Evolutionary conservation across 768 basidiomycete species (phyloP).

Genomic region (Suillus lakei): DNA sequence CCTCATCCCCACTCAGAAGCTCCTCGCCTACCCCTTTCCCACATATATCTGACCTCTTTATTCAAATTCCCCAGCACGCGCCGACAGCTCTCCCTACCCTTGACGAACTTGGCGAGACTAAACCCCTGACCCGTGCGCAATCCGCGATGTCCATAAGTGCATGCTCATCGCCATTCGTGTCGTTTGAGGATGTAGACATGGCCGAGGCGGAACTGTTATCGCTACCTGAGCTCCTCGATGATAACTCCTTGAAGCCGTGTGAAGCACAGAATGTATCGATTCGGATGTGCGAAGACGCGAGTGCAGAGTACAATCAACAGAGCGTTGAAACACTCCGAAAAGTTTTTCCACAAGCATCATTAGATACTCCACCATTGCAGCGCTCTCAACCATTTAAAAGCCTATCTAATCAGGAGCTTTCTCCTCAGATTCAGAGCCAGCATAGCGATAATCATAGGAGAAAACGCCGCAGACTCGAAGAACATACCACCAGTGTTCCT

Average conservation of each 20-base stretch:
- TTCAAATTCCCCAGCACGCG: background rate
- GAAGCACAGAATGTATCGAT: background rate
- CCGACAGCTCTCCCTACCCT: too few relatives aligned
- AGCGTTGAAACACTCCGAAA: background rate
- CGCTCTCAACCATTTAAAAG: conserved; percentile 18
- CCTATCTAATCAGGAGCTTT: conserved; percentile 20
- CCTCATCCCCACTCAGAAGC: background rate
- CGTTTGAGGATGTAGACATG: conserved; percentile 10
- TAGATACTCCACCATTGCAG: background rate
- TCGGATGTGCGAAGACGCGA: background rate
- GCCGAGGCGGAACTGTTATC: background rate
- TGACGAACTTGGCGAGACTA: background rate
- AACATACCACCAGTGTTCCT: background rate
- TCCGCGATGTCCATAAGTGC: conserved; percentile 1
- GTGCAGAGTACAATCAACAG: background rate
- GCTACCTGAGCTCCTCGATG: background rate
- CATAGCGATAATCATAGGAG: background rate
- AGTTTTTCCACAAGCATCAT: background rate
- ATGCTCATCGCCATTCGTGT: conserved; percentile 22
- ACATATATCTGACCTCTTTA: too few relatives aligned
- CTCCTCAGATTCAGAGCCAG: conserved; percentile 8
- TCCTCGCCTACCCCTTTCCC: background rate
- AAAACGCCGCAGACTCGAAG: background rate
- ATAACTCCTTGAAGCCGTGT: background rate
- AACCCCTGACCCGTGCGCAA: background rate